Base-by-base conservation (phyloP, 805 yeast species). In the Monosporozyma solicola region DNA sequence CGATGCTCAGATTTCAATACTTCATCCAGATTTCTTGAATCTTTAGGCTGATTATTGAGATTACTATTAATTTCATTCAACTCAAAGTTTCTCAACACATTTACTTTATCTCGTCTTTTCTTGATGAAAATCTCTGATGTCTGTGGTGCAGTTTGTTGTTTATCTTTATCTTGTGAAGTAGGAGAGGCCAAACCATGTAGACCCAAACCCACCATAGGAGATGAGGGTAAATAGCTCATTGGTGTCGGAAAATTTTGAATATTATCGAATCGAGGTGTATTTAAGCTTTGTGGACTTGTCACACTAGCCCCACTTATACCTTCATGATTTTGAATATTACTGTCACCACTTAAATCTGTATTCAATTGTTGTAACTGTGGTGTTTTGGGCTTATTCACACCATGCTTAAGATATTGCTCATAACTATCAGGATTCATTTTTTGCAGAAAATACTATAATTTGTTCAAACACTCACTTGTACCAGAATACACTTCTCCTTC, bases 241-340 rank as follows among this genome's bases (percentile, higher is more conserved):
- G 71, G 71, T 1, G 71, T 67, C 1, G 71, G 71, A 35, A 67
- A 50, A 20, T 57, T 54, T 3, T 62, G 58, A 29, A 64, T 57
- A 37, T 57, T 54, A 3, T 57, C 64, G 50, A 64, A 66, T 7
- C 27, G 37, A 7, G 46, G 45, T 10, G 37, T 15, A 16, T 39
- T 15, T 10, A 41, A 9, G 10, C 13, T 9, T 13, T 49, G 47
- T 9, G 46, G 51, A 22, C 43, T 47, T 13, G 32, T 33, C 8
- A 47, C 16, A 7, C 22, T 16, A 33, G 39, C 5, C 9, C n/a
- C 16, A n/a, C 37, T 8, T n/a, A 20, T 4, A 4, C 10, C 33
- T 3, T 8, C 11, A 29, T 8, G n/a, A 7, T 44, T 29, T 11
- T 44, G 31, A 5, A 25, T 44, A 31, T 29, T 45, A 11, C 20